phyloP scores from a whole-genome alignment of 352 stramenopile species.

The Pythium grandisporangium region DNA sequence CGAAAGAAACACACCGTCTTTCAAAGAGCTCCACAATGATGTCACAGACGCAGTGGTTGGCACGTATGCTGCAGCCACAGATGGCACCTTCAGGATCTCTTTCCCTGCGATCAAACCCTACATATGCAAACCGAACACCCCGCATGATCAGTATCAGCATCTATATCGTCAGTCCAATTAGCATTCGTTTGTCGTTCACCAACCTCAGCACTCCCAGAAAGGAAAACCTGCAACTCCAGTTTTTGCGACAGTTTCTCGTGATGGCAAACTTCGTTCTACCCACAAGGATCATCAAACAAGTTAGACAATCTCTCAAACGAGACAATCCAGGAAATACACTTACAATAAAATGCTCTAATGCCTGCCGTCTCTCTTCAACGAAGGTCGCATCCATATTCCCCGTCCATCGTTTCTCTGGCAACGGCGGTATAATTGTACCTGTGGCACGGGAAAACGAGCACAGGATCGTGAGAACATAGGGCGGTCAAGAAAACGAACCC shows the following conservation, averaged over 20 bases:
- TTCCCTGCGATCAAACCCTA: constrained; percentile 77
- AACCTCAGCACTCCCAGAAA: constrained; percentile 77
- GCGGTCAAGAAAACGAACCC: neutral
- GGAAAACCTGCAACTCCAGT: constrained; percentile 74
- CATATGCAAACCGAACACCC: no score
- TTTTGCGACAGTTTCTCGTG: constrained; percentile 80
- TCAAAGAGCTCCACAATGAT: constrained; percentile 76
- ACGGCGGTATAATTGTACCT: constrained; percentile 84
- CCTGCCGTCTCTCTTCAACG: constrained; percentile 81
- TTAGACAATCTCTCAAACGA: neutral
- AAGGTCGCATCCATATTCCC: constrained; percentile 87
- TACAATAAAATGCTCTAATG: constrained; percentile 84
- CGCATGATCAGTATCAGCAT: no score
- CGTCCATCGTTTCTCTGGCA: constrained; percentile 84
- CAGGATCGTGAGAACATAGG: neutral
- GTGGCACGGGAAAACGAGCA: neutral
- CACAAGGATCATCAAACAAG: neutral
- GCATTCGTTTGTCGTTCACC: no score
- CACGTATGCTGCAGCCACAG: constrained; percentile 62
- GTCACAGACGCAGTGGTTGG: constrained; percentile 65
- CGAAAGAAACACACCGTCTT: constrained; percentile 65
- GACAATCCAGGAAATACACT: neutral
- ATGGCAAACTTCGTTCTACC: constrained; percentile 83
- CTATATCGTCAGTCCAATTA: no score
- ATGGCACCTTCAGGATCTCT: constrained; percentile 73